Evolutionary conservation across 2,329 filamentous ascomycete species (phyloP).

Genomic region (Orbilia ellipsospora): DNA sequence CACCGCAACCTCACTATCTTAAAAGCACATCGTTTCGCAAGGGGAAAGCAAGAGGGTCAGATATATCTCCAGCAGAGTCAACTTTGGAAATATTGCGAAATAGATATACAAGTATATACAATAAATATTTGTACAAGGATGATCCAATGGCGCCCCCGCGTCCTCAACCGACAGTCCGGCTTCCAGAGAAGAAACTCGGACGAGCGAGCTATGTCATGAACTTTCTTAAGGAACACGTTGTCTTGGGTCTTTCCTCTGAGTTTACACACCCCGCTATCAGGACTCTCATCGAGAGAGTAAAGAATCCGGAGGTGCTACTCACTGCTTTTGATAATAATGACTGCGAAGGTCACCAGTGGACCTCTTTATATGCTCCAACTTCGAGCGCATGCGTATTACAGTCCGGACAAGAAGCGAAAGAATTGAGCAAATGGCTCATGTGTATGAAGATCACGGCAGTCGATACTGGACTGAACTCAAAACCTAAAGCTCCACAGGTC

Average conservation of each 20-base stretch:
- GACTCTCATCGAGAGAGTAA: slow-evolving; percentile 32
- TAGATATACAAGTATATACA: slow-evolving; percentile 12
- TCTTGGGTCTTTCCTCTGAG: slow-evolving; percentile 18
- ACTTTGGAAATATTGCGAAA: slow-evolving; percentile 21
- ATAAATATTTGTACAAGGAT: slow-evolving; percentile 33
- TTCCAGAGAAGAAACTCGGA: slow-evolving; percentile 27
- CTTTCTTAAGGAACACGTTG: slow-evolving; percentile 19
- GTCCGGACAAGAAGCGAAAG: slow-evolving; percentile 73
- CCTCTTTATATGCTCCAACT: slow-evolving; percentile 83
- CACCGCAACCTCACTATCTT: slow-evolving; percentile 24
- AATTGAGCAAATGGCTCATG: slow-evolving; percentile 84
- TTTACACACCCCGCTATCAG: slow-evolving; percentile 39
- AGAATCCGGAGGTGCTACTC: slow-evolving; percentile 62
- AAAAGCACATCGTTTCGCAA: slow-evolving; percentile 20
- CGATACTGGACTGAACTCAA: slow-evolving; percentile 69
- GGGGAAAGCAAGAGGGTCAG: slow-evolving; percentile 36
- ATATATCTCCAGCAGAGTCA: slow-evolving; percentile 35
- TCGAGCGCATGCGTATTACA: slow-evolving; percentile 80
- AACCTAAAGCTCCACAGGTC: slow-evolving; percentile 58
- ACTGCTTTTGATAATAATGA: slow-evolving; percentile 83
- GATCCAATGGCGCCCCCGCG: slow-evolving; percentile 24
- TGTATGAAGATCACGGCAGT: slow-evolving; percentile 81
- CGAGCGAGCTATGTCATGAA: slow-evolving; percentile 28
- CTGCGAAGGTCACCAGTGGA: slow-evolving; percentile 80
- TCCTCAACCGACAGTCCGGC: slow-evolving; percentile 33